Percentiles rank a stretch among this genome's conserved stretches.
phyloP scores from a whole-genome alignment of 1,139 yeast genomes.

The Yamadazyma diddensiae region DNA sequence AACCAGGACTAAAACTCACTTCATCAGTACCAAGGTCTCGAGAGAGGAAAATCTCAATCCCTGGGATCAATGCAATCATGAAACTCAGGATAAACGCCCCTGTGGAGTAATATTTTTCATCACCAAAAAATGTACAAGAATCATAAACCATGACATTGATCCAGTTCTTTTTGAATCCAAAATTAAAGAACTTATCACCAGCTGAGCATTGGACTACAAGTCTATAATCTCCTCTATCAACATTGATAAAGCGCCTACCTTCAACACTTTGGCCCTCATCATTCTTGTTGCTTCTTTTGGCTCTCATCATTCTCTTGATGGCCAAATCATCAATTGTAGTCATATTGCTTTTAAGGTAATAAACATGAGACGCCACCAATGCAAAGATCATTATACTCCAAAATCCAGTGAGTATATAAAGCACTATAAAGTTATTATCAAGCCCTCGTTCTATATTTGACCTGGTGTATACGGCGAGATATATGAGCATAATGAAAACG shows the following conservation, averaged over 20 bases:
- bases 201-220: conserved; percentile 30
- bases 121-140: conserved; percentile 8
- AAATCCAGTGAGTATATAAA: conserved; percentile 36
- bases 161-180: conserved; percentile 33
- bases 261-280: conserved; percentile 12
- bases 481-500: conserved; percentile 28
- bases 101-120: conserved; percentile 7
- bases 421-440: conserved; percentile 39
- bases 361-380: conserved; percentile 33
- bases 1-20: conserved; percentile 18
- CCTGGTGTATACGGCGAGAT: conserved; percentile 23
- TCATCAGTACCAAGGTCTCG: conserved; percentile 3
- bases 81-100: conserved; percentile 19
- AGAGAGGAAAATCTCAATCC: conserved; percentile 19
- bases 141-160: conserved; percentile 26
- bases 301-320: conserved; percentile 22
- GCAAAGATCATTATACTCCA: conserved; percentile 43
- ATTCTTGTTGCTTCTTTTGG: conserved; percentile 8
- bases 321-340: conserved; percentile 44
- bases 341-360: conserved; percentile 38
- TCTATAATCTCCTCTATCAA: conserved; percentile 22
- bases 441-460: conserved; percentile 20
- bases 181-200: conserved; percentile 23
- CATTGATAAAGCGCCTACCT: conserved; percentile 33
- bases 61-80: conserved; percentile 27